Conservation (phyloP, 257 asterid genomes). For the Asclepias syriaca region DNA sequence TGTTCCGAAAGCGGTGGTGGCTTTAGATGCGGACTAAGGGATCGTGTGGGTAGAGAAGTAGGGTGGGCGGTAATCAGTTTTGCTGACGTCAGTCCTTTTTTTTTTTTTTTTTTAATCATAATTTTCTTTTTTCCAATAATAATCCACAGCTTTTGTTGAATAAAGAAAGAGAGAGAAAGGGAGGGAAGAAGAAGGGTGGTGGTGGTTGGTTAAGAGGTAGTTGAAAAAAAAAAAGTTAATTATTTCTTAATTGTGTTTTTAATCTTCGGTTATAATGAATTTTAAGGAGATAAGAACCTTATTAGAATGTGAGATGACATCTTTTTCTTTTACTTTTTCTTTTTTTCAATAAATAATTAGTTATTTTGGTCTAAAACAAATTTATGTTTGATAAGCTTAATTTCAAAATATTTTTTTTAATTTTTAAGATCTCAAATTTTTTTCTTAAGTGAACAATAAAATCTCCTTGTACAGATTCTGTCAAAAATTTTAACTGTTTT, state of each 20-base stretch:
- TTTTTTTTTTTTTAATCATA: neutral
- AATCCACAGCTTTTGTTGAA: neutral
- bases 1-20: slow-evolving; percentile 35
- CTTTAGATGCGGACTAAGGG: neutral
- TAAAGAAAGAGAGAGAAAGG: neutral
- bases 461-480: too few species aligned
- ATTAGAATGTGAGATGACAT: neutral
- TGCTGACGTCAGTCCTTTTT: slow-evolving; percentile 4
- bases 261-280: neutral
- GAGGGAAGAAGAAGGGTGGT: neutral
- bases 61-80: slow-evolving; percentile 9
- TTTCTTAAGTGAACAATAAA: too few species aligned
- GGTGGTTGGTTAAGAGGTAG: slow-evolving; percentile 8
- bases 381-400: too few species aligned
- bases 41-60: neutral
- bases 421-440: too few species aligned
- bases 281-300: neutral
- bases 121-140: neutral
- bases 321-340: neutral
- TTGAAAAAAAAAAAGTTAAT: slow-evolving; percentile 10
- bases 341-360: too few species aligned
- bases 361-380: too few species aligned
- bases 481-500: too few species aligned
- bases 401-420: too few species aligned
- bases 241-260: neutral